Evolutionary conservation across 1,284 basidiomycete genomes (phyloP), one percentile per base, ranked within the genome.

Genomic region (Heterobasidion irregulare): DNA sequence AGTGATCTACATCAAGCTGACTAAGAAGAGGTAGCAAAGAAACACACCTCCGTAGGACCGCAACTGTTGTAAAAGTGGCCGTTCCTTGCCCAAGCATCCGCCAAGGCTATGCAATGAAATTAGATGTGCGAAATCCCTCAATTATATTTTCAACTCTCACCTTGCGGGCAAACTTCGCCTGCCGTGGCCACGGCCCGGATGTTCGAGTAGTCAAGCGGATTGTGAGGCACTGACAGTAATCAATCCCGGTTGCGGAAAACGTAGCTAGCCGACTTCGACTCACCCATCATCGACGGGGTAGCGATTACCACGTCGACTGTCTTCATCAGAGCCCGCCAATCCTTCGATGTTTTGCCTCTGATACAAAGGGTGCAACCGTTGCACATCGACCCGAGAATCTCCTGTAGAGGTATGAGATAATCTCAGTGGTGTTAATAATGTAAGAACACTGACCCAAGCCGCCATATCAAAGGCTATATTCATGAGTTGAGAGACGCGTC

Each of bases 381-480:
- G 61, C 70, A 74, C 51, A 82, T 67, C 54, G 76, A 73, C 7
- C 79, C 80, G 32, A 83, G 73, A 41, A 78, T 79, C 70, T 83
- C 81, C 78, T 80, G 58, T n/a, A 57, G 48, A 53, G n/a, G 26
- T 13, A 43, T 36, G 13, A 16, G 32, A 19, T 48, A 47, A 47
- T 38, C 16, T 36, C 10, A 18, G 19, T n/a, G 16, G n/a, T 33
- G 9, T 10, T 10, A 15, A 53, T 46, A n/a, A n/a, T 15, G 16
- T 33, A 10, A 16, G 47, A 8, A 35, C 46, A 54, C 60, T 44
- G 47, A 79, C 78, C 80, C 80, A 84, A 47, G 78, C 78, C 43
- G 78, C 80, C 79, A 83, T 82, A 62, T 82, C 81, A 59, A 82
- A 83, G 1, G 79, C 76, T 43, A 83, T 76, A 58, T 82, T 82